Conservation (phyloP, 2,329 filamentous ascomycete species). For the Sphaerulina vaccinii region DNA sequence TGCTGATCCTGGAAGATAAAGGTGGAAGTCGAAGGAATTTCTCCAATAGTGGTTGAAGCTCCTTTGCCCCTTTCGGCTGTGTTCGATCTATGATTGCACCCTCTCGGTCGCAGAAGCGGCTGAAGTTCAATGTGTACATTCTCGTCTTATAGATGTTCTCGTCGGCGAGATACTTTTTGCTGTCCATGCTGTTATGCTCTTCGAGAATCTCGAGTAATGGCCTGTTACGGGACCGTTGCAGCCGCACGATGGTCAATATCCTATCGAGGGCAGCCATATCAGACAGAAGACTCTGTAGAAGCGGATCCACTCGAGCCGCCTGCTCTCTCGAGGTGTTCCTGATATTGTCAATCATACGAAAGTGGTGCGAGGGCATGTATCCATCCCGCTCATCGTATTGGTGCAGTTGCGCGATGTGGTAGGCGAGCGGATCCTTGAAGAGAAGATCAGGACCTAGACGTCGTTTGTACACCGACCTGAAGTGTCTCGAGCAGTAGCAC, state of each 20-base stretch:
- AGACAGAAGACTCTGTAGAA: not conserved
- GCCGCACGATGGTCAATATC: not conserved
- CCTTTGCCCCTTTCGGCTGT: not conserved
- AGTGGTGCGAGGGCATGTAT: not conserved
- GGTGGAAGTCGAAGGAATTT: not conserved
- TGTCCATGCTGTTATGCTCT: not conserved
- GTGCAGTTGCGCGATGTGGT: not conserved
- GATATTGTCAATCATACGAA: constrained; percentile 2
- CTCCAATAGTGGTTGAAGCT: not conserved
- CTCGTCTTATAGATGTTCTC: not conserved
- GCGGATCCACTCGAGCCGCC: not conserved
- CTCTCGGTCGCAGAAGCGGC: not conserved
- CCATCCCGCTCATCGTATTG: not conserved
- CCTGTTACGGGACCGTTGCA: constrained; percentile 2
- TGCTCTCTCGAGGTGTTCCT: not conserved
- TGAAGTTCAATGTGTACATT: not conserved
- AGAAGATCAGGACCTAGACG: not conserved
- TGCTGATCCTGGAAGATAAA: not conserved
- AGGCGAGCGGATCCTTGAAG: not conserved
- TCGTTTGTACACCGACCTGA: not conserved
- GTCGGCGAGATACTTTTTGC: not conserved
- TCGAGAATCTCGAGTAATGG: not conserved
- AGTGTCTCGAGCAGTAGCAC: not conserved
- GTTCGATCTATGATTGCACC: not conserved
- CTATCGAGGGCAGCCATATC: constrained; percentile 6